Conservation (phyloP, 23 red algal genomes). For the Chondrus crispus region DNA sequence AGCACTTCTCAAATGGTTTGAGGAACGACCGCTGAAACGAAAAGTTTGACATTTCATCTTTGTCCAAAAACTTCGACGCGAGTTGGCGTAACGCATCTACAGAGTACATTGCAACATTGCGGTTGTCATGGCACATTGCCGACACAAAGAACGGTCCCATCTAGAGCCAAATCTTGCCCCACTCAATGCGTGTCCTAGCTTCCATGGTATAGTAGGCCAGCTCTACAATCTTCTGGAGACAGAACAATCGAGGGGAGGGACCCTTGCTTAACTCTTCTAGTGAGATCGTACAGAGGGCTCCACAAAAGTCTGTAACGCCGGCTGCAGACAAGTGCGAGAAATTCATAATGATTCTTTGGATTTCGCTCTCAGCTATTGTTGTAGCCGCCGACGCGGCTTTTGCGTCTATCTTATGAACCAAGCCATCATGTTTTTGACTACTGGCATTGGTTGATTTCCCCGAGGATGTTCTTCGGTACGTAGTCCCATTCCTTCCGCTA, state of each 20-base stretch:
- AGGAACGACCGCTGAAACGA: conserved; percentile 87
- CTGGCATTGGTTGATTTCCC: background rate
- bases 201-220: conserved; percentile 87
- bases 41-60: conserved; percentile 89
- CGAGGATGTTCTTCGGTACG: background rate
- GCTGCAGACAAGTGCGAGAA: conserved; percentile 47
- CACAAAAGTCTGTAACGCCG: conserved; percentile 76
- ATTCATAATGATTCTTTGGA: conserved; percentile 65
- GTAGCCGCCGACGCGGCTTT: conserved; percentile 55
- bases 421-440: background rate
- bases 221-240: conserved; percentile 84
- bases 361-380: conserved; percentile 56
- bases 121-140: conserved; percentile 70
- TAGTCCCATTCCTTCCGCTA: background rate
- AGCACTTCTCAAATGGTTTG: conserved; percentile 78
- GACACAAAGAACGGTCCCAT: conserved; percentile 74
- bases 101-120: conserved; percentile 66
- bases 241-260: conserved; percentile 73
- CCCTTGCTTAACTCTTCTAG: conserved; percentile 79
- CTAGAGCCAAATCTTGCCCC: conserved; percentile 84
- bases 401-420: conserved; percentile 22
- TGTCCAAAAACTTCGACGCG: conserved; percentile 81
- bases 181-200: conserved; percentile 71
- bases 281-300: conserved; percentile 67
- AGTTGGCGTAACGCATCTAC: conserved; percentile 78